These are phyloP conservation scores for Dendrobium catenatum DNA, from an alignment of 106 monocot genomes.

Conservation along the genomic window DNA sequence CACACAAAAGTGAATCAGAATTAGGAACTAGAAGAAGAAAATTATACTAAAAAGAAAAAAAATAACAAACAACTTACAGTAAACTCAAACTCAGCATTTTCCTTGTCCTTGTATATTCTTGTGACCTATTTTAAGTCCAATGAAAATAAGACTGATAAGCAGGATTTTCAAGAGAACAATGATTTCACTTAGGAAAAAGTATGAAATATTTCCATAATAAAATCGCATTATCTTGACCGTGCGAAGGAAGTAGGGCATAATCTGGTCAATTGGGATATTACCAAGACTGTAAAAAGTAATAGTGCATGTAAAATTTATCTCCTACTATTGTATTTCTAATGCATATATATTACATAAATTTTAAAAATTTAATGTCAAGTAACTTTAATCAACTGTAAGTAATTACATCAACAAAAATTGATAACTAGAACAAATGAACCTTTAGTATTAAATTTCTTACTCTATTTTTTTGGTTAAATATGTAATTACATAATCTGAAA, in stretches of 20 bases:
- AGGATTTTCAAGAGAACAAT: neutral
- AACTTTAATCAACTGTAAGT: neutral
- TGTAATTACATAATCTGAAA: neutral
- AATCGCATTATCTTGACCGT: neutral
- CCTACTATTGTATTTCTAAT: neutral
- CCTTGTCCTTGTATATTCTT: constrained; percentile 50
- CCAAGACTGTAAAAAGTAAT: neutral
- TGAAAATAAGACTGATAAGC: neutral
- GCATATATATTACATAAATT: neutral
- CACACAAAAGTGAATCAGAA: constrained; percentile 1
- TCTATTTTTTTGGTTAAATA: neutral
- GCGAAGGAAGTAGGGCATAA: too few relatives aligned
- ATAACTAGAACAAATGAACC: neutral
- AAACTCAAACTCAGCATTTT: constrained; percentile 53
- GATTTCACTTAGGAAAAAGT: neutral
- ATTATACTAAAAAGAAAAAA: neutral
- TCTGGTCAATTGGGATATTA: neutral
- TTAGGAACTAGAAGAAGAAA: neutral
- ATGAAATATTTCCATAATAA: constrained; percentile 4
- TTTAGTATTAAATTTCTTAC: neutral
- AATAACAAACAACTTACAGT: constrained; percentile 31
- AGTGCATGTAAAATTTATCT: neutral
- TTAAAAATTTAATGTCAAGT: neutral
- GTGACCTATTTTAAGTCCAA: constrained; percentile 24
- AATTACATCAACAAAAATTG: neutral